These are phyloP conservation scores for Lenzites betulinus DNA, from an alignment of 768 basidiomycete species.

Conservation along the genomic window DNA sequence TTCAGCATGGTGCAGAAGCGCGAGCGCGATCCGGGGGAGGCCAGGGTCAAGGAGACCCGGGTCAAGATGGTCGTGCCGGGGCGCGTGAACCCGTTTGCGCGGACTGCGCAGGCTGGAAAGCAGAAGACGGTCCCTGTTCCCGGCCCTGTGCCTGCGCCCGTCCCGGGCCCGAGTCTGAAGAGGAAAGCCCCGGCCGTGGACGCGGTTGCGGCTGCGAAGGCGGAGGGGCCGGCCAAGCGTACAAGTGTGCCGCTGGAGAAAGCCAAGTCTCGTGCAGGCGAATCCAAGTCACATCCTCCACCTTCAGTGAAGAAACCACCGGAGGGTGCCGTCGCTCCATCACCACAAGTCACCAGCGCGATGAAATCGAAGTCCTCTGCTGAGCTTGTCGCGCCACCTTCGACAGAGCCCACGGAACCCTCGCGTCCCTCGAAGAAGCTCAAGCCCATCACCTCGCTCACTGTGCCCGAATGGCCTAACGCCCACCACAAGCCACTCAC, in stretches of 20 bases:
- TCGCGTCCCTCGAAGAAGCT: slow-evolving; percentile 15
- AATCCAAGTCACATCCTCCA: too few relatives aligned
- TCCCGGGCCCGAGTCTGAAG: not conserved
- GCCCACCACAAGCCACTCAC: slow-evolving; percentile 12
- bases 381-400: not conserved
- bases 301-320: too few relatives aligned
- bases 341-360: not conserved
- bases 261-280: too few relatives aligned
- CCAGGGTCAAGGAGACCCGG: not conserved
- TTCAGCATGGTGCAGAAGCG: slow-evolving; percentile 13
- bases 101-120: not conserved
- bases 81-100: slow-evolving; percentile 10
- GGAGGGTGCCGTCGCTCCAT: not conserved
- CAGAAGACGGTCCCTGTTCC: not conserved
- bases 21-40: not conserved
- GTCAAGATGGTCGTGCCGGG: not conserved
- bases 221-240: too few relatives aligned
- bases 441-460: slow-evolving; percentile 13
- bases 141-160: too few relatives aligned
- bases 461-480: slow-evolving; percentile 14
- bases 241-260: too few relatives aligned
- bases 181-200: not conserved
- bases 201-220: too few relatives aligned
- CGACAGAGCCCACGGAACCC: not conserved
- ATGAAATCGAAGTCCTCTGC: not conserved